phyloP scores from a whole-genome alignment of 2,329 filamentous ascomycete species.

The Colletotrichum plurivorum region DNA sequence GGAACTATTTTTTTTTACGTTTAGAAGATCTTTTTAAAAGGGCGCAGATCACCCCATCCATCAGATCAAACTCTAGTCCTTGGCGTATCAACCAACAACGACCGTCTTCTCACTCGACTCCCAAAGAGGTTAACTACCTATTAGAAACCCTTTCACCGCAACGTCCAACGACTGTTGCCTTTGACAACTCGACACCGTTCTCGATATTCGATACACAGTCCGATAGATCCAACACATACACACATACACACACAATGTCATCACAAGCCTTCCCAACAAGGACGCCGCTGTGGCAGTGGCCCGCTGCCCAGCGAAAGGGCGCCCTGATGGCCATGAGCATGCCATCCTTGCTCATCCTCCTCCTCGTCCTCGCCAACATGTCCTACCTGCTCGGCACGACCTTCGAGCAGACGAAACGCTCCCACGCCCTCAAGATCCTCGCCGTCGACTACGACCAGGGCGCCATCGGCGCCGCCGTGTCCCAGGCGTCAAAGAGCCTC shows the following conservation, averaged over 20 bases:
- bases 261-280: slow-evolving; percentile 2
- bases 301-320: slow-evolving; percentile 7
- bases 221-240: neutral
- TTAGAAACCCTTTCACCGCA: neutral
- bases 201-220: neutral
- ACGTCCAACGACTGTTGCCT: neutral
- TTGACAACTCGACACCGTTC: neutral
- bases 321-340: slow-evolving; percentile 20
- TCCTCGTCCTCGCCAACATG: slow-evolving; percentile 31
- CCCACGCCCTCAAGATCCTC: slow-evolving; percentile 47
- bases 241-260: slow-evolving; percentile 6
- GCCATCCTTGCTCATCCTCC: slow-evolving; percentile 21
- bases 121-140: neutral
- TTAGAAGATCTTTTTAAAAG: neutral
- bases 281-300: slow-evolving; percentile 28
- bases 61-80: neutral
- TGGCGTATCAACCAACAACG: neutral
- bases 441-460: slow-evolving; percentile 51
- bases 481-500: slow-evolving; percentile 49
- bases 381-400: slow-evolving; percentile 52
- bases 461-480: slow-evolving; percentile 50
- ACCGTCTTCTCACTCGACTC: neutral
- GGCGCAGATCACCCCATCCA: neutral
- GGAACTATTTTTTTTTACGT: neutral
- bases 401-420: slow-evolving; percentile 44